Conservation (phyloP, 139 green algal species). For the Chlamydomonas sp. region DNA sequence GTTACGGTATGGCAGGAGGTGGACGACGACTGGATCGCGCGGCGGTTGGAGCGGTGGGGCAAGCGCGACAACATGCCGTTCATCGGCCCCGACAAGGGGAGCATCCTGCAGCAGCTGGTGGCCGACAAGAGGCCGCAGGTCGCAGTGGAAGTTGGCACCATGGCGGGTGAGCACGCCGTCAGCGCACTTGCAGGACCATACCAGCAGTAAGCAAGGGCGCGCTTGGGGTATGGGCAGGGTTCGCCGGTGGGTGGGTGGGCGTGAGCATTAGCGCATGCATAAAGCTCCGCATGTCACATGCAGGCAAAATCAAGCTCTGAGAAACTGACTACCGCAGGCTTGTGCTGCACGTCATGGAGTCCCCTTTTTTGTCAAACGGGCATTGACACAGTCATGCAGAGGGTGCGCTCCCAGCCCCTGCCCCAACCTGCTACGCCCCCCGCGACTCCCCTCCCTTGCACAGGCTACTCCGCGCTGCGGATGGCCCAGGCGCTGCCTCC, state of each 20-base stretch:
- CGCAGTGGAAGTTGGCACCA: constrained; percentile 73
- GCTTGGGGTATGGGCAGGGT: not conserved
- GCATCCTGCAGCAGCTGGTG: constrained; percentile 66
- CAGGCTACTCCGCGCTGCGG: constrained; percentile 67
- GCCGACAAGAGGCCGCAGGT: constrained; percentile 43
- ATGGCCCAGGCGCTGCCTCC: constrained; percentile 62
- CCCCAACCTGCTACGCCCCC: not conserved
- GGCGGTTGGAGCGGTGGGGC: constrained; percentile 72
- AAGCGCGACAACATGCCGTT: constrained; percentile 70
- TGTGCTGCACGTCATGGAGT: too few species aligned
- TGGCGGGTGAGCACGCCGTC: constrained; percentile 34
- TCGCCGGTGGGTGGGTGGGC: not conserved
- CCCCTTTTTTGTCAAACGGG: too few species aligned
- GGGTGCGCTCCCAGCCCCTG: not conserved
- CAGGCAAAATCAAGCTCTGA: too few species aligned
- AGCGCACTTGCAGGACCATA: not conserved
- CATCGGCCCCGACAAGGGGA: constrained; percentile 69
- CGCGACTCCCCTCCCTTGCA: too few species aligned
- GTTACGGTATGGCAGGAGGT: too few species aligned
- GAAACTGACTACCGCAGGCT: too few species aligned
- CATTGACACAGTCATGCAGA: too few species aligned
- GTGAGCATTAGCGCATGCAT: not conserved
- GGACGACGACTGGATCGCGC: constrained; percentile 75
- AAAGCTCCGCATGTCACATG: too few species aligned
- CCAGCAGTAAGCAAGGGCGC: not conserved